Conservation (phyloP, 768 basidiomycete genomes). For the Hygrophorus pudorinus region DNA sequence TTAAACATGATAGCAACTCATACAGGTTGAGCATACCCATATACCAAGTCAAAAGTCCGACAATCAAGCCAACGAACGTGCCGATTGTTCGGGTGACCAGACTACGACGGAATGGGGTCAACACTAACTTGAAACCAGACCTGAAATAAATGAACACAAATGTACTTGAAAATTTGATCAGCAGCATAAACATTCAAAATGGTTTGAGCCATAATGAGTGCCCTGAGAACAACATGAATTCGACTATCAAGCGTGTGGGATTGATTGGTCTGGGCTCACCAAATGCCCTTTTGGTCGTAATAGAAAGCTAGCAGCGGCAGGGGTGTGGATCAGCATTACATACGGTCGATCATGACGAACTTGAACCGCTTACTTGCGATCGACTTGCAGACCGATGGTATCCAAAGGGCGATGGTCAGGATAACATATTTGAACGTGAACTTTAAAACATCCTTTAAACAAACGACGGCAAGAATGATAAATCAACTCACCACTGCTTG, state of each 20-base stretch:
- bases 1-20: background rate
- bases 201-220: conserved; percentile 52
- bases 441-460: conserved; percentile 11
- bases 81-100: conserved; percentile 36
- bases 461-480: background rate
- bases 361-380: conserved; percentile 34
- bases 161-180: conserved; percentile 44
- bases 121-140: background rate
- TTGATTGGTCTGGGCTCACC: conserved; percentile 18
- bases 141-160: background rate
- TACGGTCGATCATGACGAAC: background rate
- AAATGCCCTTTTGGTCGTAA: conserved; percentile 36
- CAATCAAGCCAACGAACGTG: conserved; percentile 30
- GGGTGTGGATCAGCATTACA: background rate
- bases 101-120: conserved; percentile 11
- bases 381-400: conserved; percentile 31
- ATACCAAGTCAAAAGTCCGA: conserved; percentile 43
- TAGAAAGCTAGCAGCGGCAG: conserved; percentile 32
- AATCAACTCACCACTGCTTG: conserved; percentile 29
- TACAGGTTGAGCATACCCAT: conserved; percentile 20
- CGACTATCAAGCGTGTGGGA: background rate
- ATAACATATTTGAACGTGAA: conserved; percentile 44
- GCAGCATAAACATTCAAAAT: conserved; percentile 46
- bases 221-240: conserved; percentile 22
- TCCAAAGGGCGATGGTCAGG: conserved; percentile 40